Evolutionary conservation across 2,329 filamentous ascomycete species (phyloP).

Genomic region (Westerdykella aurantiaca): DNA sequence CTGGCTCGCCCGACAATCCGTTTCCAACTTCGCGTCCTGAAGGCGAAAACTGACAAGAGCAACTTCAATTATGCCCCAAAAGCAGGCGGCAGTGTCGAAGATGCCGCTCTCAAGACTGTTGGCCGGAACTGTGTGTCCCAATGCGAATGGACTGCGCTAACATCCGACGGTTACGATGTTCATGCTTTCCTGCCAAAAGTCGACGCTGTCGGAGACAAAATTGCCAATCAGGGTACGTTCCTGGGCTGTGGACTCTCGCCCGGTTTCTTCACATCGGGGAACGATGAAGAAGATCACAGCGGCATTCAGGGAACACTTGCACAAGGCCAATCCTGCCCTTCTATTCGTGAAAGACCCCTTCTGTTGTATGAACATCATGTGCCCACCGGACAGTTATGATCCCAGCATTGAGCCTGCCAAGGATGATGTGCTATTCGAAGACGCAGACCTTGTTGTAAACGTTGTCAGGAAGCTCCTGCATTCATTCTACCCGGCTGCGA

Average conservation of each 20-base stretch:
- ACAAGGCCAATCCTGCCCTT: slow-evolving; percentile 17
- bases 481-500: slow-evolving; percentile 29
- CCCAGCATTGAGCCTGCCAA: slow-evolving; percentile 67
- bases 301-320: slow-evolving; percentile 50
- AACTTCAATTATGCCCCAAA: slow-evolving; percentile 61
- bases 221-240: slow-evolving; percentile 47
- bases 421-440: slow-evolving; percentile 62
- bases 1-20: slow-evolving; percentile 60
- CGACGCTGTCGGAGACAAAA: slow-evolving; percentile 39
- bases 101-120: slow-evolving; percentile 58
- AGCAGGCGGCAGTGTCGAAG: slow-evolving; percentile 45
- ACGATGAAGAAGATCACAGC: slow-evolving; percentile 55
- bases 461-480: slow-evolving; percentile 43
- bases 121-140: slow-evolving; percentile 52
- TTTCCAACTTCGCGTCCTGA: slow-evolving; percentile 55
- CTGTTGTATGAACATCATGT: slow-evolving; percentile 58
- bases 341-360: slow-evolving; percentile 50
- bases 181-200: slow-evolving; percentile 55
- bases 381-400: slow-evolving; percentile 60
- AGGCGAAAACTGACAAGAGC: slow-evolving; percentile 45
- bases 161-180: slow-evolving; percentile 43
- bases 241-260: slow-evolving; percentile 63
- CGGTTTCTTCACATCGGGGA: slow-evolving; percentile 52
- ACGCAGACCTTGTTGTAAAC: slow-evolving; percentile 46
- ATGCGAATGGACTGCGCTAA: slow-evolving; percentile 43